Evolutionary conservation across 768 basidiomycete genomes (phyloP), one percentile per base, ranked within the genome.

Genomic region (Serpula lacrymans): DNA sequence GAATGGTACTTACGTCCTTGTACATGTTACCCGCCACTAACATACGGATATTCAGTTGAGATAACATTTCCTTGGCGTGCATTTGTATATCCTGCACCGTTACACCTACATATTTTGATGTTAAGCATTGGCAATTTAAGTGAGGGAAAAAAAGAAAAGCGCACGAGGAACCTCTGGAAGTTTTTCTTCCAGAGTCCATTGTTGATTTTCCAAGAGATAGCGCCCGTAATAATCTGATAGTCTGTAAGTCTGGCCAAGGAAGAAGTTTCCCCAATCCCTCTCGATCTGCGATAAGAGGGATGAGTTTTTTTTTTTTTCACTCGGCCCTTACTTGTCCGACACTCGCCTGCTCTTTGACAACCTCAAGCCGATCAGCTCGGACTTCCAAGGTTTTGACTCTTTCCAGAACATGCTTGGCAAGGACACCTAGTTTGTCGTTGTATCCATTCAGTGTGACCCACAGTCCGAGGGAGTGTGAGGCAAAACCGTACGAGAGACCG

Each of bases 241-340:
- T 6, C 74, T 68, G 62, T 88, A 90, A 1, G 90, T 86, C 61
- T 92, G 86, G 6, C 79, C 80, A 42, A 97, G 74, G 64, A 80
- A 82, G 63, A 92, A 90, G 62, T 97, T 99, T 47, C 83, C 75
- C 77, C 84, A 90, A 39, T 83, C 78, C 45, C 82, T 75, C 62
- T 80, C 77, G 28, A 82, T 69, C 90, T 94, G 52, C 11, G 29
- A 37, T 23, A 28, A 30, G 36, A 20, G 28, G 29, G 14, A 10
- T 39, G 11, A 27, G 11, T 25, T 17, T 38, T 22, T 14, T 27
- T 50, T 27, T 52, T 5, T 16, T n/a, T n/a, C n/a, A n/a, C n/a
- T n/a, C n/a, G n/a, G n/a, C n/a, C n/a, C n/a, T n/a, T n/a, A n/a
- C n/a, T n/a, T n/a, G n/a, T n/a, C n/a, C n/a, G n/a, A n/a, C n/a